Base-by-base conservation (phyloP, 2,329 filamentous ascomycete species). In the Cryphonectria radicalis region DNA sequence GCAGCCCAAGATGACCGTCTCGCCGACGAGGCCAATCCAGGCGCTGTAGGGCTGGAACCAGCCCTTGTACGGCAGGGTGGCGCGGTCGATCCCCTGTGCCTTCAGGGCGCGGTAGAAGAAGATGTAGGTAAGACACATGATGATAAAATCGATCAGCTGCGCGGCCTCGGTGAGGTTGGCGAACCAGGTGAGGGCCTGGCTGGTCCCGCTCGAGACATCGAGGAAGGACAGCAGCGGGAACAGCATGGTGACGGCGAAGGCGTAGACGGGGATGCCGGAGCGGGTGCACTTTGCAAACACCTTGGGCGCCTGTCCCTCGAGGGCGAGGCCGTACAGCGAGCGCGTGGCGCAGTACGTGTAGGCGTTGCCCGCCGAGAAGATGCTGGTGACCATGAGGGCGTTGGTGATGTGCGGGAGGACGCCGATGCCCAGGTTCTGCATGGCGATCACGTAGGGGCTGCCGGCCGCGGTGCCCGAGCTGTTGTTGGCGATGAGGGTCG, bases 371-470 rank as follows among this genome's bases (percentile, higher is more conserved):
- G 72, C 72, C 19, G 72, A 73, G 68, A 73, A 73, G 32, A 73
- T 73, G 65, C 68, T 69, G 13, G 70, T 69, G 19, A 73, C 63
- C 70, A 73, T 59, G 80, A 87, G 79, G 19, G 87, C 89, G 75
- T 90, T 91, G 74, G 89, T 83, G 25, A 90, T 82, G 66, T 89
- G 82, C 13, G 88, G 87, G 53, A 90, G 83, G 10, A 85, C 85
- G 0, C 78, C 75, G 68, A 90, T 83, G 17, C 83, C 80, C 74
- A 90, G 75, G 74, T 87, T 87, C 68, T 82, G 78, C 86, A 90
- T 89, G 66, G 88, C 88, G 75, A 91, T 89, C 68, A 90, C 88
- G 74, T 90, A 90, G 2, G 89, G 89, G 42, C 88, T 90, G 0
- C 87, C 87, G 3, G 86, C 86, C 10, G 87, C 88, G 6, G 83